phyloP scores from a whole-genome alignment of 2,329 filamentous ascomycete species.

The Seiridium unicorne region DNA sequence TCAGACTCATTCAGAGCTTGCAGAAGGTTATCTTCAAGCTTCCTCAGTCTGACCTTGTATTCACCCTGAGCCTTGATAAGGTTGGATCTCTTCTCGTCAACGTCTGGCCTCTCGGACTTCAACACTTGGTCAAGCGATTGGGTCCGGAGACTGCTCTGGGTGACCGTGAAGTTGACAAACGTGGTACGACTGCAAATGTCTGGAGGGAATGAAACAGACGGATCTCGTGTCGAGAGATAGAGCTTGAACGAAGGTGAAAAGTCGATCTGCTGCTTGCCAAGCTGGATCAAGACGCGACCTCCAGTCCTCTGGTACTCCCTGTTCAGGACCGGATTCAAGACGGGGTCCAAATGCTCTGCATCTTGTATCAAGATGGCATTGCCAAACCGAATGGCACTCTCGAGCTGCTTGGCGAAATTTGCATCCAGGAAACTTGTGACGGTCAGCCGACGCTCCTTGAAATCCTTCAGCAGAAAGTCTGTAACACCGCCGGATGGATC shows the following conservation, averaged over 20 bases:
- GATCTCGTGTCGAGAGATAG: conserved; percentile 92
- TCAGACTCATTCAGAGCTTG: conserved; percentile 96
- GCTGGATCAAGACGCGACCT: conserved; percentile 94
- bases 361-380: conserved; percentile 99
- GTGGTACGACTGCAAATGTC: conserved; percentile 98
- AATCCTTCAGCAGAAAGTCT: conserved; percentile 93
- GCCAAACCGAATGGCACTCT: conserved; percentile 94
- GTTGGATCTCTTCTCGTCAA: conserved; percentile 93
- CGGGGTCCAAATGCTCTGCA: conserved; percentile 93
- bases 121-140: conserved; percentile 97
- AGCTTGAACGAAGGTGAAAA: conserved; percentile 96
- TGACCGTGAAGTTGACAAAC: conserved; percentile 99
- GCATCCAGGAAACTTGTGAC: conserved; percentile 98
- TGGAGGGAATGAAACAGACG: conserved; percentile 90
- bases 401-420: conserved; percentile 95
- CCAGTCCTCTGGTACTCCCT: conserved; percentile 99
- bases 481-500: conserved; percentile 93
- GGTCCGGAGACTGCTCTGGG: conserved; percentile 96
- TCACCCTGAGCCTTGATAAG: conserved; percentile 98
- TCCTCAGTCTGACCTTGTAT: conserved; percentile 96
- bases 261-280: conserved; percentile 98
- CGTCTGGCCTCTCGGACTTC: conserved; percentile 95
- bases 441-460: conserved; percentile 87
- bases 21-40: conserved; percentile 89
- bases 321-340: conserved; percentile 97